Percentiles rank a stretch among this genome's conserved stretches.
These are phyloP conservation scores for Oropetium thomaeum DNA, from an alignment of 176 grass and related monocot species.

Conservation along the genomic window DNA sequence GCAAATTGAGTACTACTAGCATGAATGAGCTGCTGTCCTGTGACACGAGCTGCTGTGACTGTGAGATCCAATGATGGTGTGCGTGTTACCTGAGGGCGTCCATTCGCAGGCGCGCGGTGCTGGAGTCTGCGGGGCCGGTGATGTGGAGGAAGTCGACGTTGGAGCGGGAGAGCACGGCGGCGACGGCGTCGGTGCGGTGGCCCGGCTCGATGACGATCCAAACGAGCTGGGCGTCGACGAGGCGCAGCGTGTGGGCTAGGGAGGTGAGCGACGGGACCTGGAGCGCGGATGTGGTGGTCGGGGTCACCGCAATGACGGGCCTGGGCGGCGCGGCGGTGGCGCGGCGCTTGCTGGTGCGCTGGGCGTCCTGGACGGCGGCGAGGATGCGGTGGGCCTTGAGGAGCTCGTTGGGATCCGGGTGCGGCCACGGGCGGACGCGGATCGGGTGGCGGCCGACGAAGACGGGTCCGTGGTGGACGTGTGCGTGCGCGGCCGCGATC, in stretches of 20 bases:
- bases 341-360: constrained; percentile 42
- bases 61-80: constrained; percentile 27
- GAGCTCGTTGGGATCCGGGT: constrained; percentile 63
- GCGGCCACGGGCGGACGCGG: constrained; percentile 70
- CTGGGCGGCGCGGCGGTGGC: constrained; percentile 18
- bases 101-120: constrained; percentile 41
- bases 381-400: constrained; percentile 79
- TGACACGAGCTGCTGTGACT: not conserved
- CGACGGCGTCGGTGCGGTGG: constrained; percentile 51
- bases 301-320: constrained; percentile 57
- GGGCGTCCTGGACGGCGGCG: constrained; percentile 63
- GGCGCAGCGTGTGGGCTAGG: constrained; percentile 61
- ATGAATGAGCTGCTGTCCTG: not conserved
- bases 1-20: not conserved
- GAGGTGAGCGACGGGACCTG: constrained; percentile 55
- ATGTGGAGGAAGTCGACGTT: constrained; percentile 51
- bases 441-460: constrained; percentile 80
- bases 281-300: constrained; percentile 45
- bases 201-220: constrained; percentile 72
- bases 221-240: constrained; percentile 38
- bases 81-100: constrained; percentile 62
- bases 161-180: constrained; percentile 53
- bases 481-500: constrained; percentile 13
- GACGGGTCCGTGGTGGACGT: constrained; percentile 51
- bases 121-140: constrained; percentile 31